Evolutionary conservation across 768 basidiomycete genomes (phyloP), one percentile per base, ranked within the genome.

Genomic region (Tulasnella sp.): DNA sequence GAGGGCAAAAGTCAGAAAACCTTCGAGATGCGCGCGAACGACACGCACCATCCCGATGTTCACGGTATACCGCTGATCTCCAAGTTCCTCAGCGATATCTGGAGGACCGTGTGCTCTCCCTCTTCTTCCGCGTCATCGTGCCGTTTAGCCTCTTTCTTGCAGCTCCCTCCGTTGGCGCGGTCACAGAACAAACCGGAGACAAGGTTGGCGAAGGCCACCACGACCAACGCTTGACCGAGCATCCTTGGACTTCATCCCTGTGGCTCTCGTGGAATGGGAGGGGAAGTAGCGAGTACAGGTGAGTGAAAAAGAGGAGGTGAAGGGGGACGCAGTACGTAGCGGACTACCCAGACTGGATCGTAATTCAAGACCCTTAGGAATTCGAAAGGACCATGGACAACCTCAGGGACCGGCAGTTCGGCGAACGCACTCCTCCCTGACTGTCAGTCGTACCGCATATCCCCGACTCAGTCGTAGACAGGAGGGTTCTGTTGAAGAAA

Each of bases 51-150:
- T 39, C 31, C 48, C 39, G 14, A 75, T 48, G 74, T 75, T 18
- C 14, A 75, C 40, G 21, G 74, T 75, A 31, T 75, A 75, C 31
- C 21, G 38, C 74, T 75, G 74, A 34, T 75, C 48, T 6, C 74
- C 74, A 14, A 48, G 34, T 75, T 46, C 40, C 42, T 75, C 6
- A 75, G 48, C 21, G 74, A 42, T 40, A 75, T 46, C 58, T 62
- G 58, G 21, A 62, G 58, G n/a, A 62, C 58, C 7, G 24, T n/a
- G 8, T 62, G 18, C 16, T 62, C 58, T 21, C 27, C 58, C 10
- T 62, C 58, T 12, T 62, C 58, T n/a, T n/a, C n/a, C n/a, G n/a
- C n/a, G 58, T 62, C 58, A 3, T n/a, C 58, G 24, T 62, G 18
- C 27, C 58, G 58, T 31, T 62, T 21, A n/a, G 24, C 27, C 58